phyloP scores from a whole-genome alignment of 352 stramenopile species.

The Globisporangium spiculum region DNA sequence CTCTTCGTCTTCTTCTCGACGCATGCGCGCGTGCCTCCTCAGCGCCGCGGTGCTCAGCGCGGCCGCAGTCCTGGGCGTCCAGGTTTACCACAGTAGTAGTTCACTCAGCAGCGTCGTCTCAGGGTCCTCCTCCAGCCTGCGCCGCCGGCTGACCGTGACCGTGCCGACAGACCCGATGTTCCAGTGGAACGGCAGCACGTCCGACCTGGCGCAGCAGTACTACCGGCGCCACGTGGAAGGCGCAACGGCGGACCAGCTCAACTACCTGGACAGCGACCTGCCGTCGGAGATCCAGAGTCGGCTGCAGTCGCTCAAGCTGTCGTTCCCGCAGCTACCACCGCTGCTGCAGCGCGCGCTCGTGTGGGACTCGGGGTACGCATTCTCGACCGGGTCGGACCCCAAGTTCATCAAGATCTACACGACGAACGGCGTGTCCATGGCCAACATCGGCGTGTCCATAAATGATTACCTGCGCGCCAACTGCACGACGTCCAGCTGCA shows the following conservation, averaged over 20 bases:
- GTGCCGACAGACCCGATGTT: slow-evolving; percentile 22
- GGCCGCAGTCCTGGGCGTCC: background rate
- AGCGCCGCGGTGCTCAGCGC: background rate
- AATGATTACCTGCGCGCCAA: slow-evolving; percentile 25
- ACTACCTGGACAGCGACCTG: slow-evolving; percentile 17
- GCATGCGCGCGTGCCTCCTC: background rate
- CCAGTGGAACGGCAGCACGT: slow-evolving; percentile 29
- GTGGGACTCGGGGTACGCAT: slow-evolving; percentile 38
- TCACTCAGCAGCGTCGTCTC: too few relatives aligned
- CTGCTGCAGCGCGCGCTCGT: slow-evolving; percentile 36
- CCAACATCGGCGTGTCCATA: slow-evolving; percentile 21
- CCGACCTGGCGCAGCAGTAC: slow-evolving; percentile 20
- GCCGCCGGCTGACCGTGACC: slow-evolving; percentile 1
- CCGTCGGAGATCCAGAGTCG: slow-evolving; percentile 11
- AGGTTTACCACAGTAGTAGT: background rate
- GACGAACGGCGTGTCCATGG: slow-evolving; percentile 23
- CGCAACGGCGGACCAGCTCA: slow-evolving; percentile 20
- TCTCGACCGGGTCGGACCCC: slow-evolving; percentile 7
- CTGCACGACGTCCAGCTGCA: slow-evolving; percentile 29
- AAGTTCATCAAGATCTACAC: slow-evolving; percentile 28
- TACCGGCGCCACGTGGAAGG: slow-evolving; percentile 15
- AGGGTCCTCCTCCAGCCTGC: background rate
- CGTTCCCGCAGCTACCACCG: slow-evolving; percentile 15
- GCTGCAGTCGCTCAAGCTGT: slow-evolving; percentile 6
- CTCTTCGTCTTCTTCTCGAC: background rate